Evolutionary conservation across 805 yeast species (phyloP).

Genomic region (Myxozyma monticola): DNA sequence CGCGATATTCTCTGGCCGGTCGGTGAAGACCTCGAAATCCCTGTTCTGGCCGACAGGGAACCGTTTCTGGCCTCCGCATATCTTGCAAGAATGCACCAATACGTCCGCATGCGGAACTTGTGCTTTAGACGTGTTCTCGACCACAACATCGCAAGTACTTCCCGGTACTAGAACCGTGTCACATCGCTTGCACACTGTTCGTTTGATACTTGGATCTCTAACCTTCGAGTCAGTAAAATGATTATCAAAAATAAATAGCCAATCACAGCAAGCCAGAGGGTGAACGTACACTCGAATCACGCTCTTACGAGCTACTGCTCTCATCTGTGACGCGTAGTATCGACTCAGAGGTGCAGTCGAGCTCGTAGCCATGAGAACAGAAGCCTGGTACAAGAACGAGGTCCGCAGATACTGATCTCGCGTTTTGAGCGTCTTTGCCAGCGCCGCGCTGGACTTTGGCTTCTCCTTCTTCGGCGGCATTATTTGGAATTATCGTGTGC

Average conservation of each 20-base stretch:
- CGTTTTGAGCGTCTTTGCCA: slow-evolving; percentile 19
- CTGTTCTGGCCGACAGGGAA: slow-evolving; percentile 28
- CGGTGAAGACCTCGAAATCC: slow-evolving; percentile 17
- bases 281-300: slow-evolving; percentile 31
- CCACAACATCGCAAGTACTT: slow-evolving; percentile 39
- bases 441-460: not conserved
- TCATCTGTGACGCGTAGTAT: slow-evolving; percentile 26
- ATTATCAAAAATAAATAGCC: too few species aligned
- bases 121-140: slow-evolving; percentile 47
- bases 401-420: slow-evolving; percentile 31
- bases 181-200: slow-evolving; percentile 68
- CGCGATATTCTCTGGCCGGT: slow-evolving; percentile 8
- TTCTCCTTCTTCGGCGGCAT: not conserved
- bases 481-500: not conserved
- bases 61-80: slow-evolving; percentile 26
- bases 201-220: slow-evolving; percentile 46
- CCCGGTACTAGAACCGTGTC: slow-evolving; percentile 53
- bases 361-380: slow-evolving; percentile 9
- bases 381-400: slow-evolving; percentile 32
- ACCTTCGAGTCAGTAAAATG: too few species aligned
- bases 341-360: slow-evolving; percentile 15
- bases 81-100: slow-evolving; percentile 34
- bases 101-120: slow-evolving; percentile 46
- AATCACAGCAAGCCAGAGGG: too few species aligned
- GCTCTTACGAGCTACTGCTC: slow-evolving; percentile 28